Percentiles rank a stretch among this genome's conserved stretches.
Conservation (phyloP, 176 grass and related monocot genomes). For the Carex pumila region DNA sequence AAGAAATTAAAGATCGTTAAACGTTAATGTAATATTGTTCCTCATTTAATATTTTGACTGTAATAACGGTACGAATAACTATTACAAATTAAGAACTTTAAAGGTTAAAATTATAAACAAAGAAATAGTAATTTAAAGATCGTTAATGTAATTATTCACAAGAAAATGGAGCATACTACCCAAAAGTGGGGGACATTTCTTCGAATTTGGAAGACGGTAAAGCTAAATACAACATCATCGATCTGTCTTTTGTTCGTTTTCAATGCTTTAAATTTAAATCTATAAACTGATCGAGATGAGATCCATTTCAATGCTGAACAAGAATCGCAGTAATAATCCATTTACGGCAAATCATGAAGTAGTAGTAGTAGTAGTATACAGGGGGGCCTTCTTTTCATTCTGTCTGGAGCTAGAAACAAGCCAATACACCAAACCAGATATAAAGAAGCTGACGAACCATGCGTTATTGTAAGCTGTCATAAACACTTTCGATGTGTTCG, state of each 20-base stretch:
- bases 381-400: background rate
- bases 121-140: too few species aligned
- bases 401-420: conserved; percentile 35
- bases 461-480: conserved; percentile 63
- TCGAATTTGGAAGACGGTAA: too few species aligned
- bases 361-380: background rate
- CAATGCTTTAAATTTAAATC: background rate
- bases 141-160: background rate
- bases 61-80: background rate
- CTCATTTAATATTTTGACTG: background rate
- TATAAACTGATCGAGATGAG: background rate
- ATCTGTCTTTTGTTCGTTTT: background rate
- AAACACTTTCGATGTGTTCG: conserved; percentile 26
- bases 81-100: background rate
- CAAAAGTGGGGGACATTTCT: too few species aligned
- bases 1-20: too few species aligned
- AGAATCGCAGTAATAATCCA: background rate
- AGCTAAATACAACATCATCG: background rate
- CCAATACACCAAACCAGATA: conserved; percentile 58
- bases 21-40: too few species aligned
- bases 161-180: background rate
- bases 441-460: conserved; percentile 85
- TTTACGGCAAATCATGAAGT: background rate
- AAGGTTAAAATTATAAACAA: background rate
- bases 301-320: background rate